Evolutionary conservation across 2,329 filamentous ascomycete species (phyloP).

Genomic region (Pseudopyricularia cyperi): DNA sequence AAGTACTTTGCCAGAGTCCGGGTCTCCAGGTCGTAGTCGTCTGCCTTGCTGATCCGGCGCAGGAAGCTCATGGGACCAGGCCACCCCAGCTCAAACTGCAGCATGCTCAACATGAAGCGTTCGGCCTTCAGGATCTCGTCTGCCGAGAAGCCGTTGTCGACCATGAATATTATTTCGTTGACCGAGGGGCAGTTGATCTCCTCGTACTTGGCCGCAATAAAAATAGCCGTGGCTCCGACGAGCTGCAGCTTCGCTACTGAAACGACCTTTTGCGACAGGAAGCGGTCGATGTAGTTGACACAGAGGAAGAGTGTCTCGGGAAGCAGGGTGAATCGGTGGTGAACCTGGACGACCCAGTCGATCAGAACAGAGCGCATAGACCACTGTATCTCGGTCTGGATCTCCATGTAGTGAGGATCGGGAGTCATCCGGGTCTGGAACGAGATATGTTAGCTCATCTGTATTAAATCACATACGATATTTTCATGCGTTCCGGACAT

Average conservation of each 20-base stretch:
- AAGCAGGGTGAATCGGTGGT: conserved; percentile 84
- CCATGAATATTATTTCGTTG: conserved; percentile 95
- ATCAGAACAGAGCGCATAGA: conserved; percentile 98
- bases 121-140: conserved; percentile 97
- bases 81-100: conserved; percentile 96
- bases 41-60: conserved; percentile 91
- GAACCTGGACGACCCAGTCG: conserved; percentile 95
- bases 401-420: conserved; percentile 90
- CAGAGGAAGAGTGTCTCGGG: conserved; percentile 91
- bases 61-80: conserved; percentile 99
- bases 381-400: conserved; percentile 97
- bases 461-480: neutral
- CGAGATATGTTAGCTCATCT: neutral
- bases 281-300: conserved; percentile 95
- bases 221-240: conserved; percentile 88
- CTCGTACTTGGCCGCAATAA: conserved; percentile 95
- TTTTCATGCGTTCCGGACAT: conserved; percentile 13
- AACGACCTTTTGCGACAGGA: conserved; percentile 87
- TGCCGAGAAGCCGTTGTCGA: conserved; percentile 75
- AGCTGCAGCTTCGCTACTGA: conserved; percentile 91
- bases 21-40: conserved; percentile 93
- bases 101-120: conserved; percentile 77
- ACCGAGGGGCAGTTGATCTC: conserved; percentile 97
- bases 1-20: conserved; percentile 96
- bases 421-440: conserved; percentile 42